Percentiles rank a stretch among this genome's conserved stretches.
Conservation (phyloP, 345 rosid species). For the Hypericum perforatum region DNA sequence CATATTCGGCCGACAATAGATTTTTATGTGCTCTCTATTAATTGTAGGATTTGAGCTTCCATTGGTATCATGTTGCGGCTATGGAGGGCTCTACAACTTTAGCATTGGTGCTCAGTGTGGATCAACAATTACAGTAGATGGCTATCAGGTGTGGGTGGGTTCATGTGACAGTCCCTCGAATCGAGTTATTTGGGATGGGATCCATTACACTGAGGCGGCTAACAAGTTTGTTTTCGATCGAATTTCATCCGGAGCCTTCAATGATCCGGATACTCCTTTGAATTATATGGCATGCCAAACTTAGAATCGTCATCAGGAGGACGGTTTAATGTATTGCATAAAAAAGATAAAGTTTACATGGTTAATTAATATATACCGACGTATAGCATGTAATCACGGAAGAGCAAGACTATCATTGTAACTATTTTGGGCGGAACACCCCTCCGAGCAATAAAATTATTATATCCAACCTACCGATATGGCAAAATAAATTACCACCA, state of each 20-base stretch:
- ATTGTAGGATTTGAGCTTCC: constrained; percentile 14
- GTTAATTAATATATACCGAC: too few relatives aligned
- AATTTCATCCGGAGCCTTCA: constrained; percentile 25
- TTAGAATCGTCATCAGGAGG: too few relatives aligned
- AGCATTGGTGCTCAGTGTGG: constrained; percentile 11
- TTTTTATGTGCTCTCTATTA: background rate
- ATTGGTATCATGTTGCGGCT: constrained; percentile 6
- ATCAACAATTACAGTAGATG: constrained; percentile 11
- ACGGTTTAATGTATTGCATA: too few relatives aligned
- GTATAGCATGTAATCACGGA: too few relatives aligned
- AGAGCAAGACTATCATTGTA: too few relatives aligned
- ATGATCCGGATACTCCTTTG: constrained; percentile 21
- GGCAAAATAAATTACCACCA: too few relatives aligned
- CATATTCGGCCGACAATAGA: too few relatives aligned
- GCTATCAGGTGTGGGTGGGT: constrained; percentile 13
- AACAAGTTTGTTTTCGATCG: constrained; percentile 22
- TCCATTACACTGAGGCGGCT: constrained; percentile 34
- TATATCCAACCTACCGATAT: too few relatives aligned
- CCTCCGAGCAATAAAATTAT: too few relatives aligned
- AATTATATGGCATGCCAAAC: constrained; percentile 12
- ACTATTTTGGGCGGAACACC: too few relatives aligned
- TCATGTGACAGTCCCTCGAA: constrained; percentile 21
- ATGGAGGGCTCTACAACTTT: constrained; percentile 10
- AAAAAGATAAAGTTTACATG: too few relatives aligned
- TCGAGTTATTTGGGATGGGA: constrained; percentile 32